Base-by-base conservation (phyloP, 306 rosid genomes). In the Arachis stenosperma region DNA sequence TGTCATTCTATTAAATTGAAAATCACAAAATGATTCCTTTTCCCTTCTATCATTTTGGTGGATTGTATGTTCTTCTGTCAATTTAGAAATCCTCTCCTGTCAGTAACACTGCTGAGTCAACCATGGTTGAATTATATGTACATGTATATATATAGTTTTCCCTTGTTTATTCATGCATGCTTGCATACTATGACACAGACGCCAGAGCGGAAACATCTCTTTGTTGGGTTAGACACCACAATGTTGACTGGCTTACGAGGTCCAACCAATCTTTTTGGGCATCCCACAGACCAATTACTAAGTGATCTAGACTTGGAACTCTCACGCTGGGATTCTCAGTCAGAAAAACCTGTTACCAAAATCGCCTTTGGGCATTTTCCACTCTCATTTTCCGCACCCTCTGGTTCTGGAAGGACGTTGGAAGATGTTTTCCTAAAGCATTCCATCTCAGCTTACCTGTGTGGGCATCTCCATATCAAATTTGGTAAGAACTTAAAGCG, bases 281-380 rank as follows among this genome's bases (percentile, higher is more conserved):
- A 94, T 84, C 97, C 99, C 41, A 88, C 95, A 2, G 95, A 91
- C 79, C 61, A 85, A 36, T 81, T 94, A 64, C 81, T 94, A 69
- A 65, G 73, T 56, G 93, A 89, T 73, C 73, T 94, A 72, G 97
- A 94, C 77, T 56, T 69, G 69, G 90, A 91, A 64, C 93, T 94
- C 80, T 89, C 93, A 44, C 88, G 71, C 42, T 91, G 99, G 99
- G 85, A 90, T 81, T 94, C 89, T 75, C 82, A 51, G 66, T 86
- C 87, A 47, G 83, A 69, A 75, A 65, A 84, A 65, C 87, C 88
- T 29, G 80, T 89, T 68, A 91, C 86, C 73, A 94, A 91, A 86
- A 87, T 94, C 71, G 78, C 93, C 75, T 91, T 94, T 64, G 99
- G 97, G 9, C 97, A 94, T 88, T 94, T 89, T 81, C 96, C 99